Evolutionary conservation across 83 land plant genomes (phyloP).

Genomic region (Diphasiastrum complanatum): DNA sequence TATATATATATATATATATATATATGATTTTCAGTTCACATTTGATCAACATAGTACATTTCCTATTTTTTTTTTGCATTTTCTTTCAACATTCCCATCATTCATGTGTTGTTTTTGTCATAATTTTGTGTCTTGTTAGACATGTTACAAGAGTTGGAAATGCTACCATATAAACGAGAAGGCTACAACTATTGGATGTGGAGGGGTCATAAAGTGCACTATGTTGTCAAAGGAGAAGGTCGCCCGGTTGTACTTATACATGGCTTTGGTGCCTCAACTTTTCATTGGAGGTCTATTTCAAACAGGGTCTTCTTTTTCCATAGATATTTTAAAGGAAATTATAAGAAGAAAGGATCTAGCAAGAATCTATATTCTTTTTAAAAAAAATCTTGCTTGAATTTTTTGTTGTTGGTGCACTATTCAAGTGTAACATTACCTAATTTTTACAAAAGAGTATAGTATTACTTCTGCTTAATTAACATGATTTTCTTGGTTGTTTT

Average conservation of each 20-base stretch:
- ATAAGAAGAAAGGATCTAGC: neutral
- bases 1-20: too few relatives aligned
- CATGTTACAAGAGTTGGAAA: conserved; percentile 78
- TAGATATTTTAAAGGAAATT: too few relatives aligned
- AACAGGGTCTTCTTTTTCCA: neutral
- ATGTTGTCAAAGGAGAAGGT: conserved; percentile 87
- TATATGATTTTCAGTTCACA: too few relatives aligned
- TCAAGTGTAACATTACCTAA: neutral
- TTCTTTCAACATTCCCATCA: too few relatives aligned
- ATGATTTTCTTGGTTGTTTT: conserved; percentile 1
- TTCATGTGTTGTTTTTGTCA: too few relatives aligned
- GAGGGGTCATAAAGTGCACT: conserved; percentile 81
- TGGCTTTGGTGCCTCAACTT: conserved; percentile 98
- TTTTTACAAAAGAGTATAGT: neutral
- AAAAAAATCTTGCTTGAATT: neutral
- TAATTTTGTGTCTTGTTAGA: too few relatives aligned
- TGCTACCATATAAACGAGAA: conserved; percentile 71
- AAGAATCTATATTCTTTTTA: neutral
- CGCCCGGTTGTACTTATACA: conserved; percentile 77
- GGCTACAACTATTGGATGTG: conserved; percentile 95
- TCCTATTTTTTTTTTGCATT: too few relatives aligned
- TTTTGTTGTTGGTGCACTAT: neutral
- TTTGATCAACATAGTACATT: too few relatives aligned
- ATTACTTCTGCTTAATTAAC: neutral
- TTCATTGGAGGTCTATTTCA: conserved; percentile 95